Evolutionary conservation across 768 basidiomycete genomes (phyloP).

Genomic region (Agrocybe chaxingu): DNA sequence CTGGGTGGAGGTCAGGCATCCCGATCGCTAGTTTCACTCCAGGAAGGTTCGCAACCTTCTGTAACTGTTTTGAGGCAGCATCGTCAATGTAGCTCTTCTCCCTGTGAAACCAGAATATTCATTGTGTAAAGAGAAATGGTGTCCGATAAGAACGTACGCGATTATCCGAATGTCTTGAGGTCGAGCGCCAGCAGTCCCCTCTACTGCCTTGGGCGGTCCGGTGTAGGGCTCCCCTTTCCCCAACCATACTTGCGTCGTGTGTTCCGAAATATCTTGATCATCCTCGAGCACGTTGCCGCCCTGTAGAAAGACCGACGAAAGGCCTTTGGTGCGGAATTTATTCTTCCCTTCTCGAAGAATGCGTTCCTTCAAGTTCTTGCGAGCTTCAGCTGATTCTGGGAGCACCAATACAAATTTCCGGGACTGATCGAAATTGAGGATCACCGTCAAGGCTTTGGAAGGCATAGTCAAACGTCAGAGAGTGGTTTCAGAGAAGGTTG

Average conservation of each 20-base stretch:
- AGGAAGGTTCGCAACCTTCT: constrained; percentile 21
- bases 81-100: constrained; percentile 28
- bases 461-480: constrained; percentile 19
- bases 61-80: constrained; percentile 29
- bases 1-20: constrained; percentile 39
- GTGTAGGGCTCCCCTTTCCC: constrained; percentile 32
- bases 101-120: constrained; percentile 6
- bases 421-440: constrained; percentile 31
- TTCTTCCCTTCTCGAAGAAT: constrained; percentile 35
- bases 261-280: constrained; percentile 17
- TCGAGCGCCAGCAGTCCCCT: background rate
- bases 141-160: constrained; percentile 8
- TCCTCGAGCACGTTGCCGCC: constrained; percentile 24
- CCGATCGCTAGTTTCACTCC: constrained; percentile 30
- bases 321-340: constrained; percentile 31
- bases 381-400: constrained; percentile 7
- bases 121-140: background rate
- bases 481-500: background rate
- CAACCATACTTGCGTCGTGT: constrained; percentile 25
- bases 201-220: constrained; percentile 21
- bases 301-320: constrained; percentile 25
- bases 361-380: constrained; percentile 10
- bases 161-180: constrained; percentile 26
- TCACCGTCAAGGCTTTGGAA: constrained; percentile 28
- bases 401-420: constrained; percentile 27